Percentiles rank a stretch among this genome's conserved stretches.
These are phyloP conservation scores for Scutellaria minor DNA, from an alignment of 257 asterid genomes.

Conservation along the genomic window DNA sequence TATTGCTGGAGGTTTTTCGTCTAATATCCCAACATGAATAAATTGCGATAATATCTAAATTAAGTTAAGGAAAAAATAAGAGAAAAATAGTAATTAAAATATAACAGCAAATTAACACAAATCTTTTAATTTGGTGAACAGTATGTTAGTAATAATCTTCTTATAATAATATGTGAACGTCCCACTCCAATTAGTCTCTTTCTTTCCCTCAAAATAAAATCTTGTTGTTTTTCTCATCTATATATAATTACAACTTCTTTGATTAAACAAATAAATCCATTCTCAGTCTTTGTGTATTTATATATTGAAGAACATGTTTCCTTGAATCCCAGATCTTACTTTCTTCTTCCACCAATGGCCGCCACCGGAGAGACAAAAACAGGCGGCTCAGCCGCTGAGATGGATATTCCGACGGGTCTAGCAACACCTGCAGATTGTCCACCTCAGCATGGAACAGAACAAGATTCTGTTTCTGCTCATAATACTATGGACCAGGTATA, in stretches of 20 bases:
- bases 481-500: conserved; percentile 34
- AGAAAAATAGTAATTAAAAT: too few species aligned
- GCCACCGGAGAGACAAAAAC: conserved; percentile 16
- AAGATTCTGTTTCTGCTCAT: conserved; percentile 28
- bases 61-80: too few species aligned
- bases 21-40: too few species aligned
- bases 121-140: too few species aligned
- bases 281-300: too few species aligned
- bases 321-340: background rate
- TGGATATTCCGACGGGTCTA: background rate
- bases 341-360: conserved; percentile 8
- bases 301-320: too few species aligned
- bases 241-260: background rate
- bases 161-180: too few species aligned
- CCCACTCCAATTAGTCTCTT: too few species aligned
- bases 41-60: too few species aligned
- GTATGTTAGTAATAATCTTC: too few species aligned
- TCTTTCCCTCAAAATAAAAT: background rate
- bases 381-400: conserved; percentile 6
- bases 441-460: conserved; percentile 20
- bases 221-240: conserved; percentile 7
- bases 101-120: too few species aligned
- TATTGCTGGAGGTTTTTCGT: too few species aligned
- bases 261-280: background rate
- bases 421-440: background rate